Percentiles rank a stretch among this genome's conserved stretches.
Evolutionary conservation across 495 filamentous ascomycete genomes (phyloP).

Genomic region (Neurospora pannonica): DNA sequence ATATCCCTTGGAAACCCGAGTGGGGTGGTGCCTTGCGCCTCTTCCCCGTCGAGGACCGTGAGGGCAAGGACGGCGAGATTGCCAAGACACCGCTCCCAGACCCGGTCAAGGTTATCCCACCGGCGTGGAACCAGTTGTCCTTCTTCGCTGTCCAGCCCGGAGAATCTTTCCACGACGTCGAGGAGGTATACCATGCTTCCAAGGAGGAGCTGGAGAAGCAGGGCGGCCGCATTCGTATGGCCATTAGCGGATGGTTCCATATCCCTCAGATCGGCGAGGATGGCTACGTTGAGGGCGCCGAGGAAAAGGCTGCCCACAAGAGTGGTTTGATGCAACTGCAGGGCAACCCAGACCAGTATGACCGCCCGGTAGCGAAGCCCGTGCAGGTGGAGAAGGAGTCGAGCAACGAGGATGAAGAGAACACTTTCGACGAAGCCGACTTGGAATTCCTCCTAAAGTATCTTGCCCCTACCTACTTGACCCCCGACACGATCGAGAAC

Average conservation of each 20-base stretch:
- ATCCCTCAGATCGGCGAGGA: constrained; percentile 93
- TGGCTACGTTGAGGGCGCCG: constrained; percentile 82
- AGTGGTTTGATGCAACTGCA: constrained; percentile 87
- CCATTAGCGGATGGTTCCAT: constrained; percentile 99
- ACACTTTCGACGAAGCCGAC: constrained; percentile 56
- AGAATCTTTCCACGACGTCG: constrained; percentile 96
- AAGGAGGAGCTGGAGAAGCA: constrained; percentile 47
- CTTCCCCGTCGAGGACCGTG: constrained; percentile 61
- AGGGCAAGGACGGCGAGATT: constrained; percentile 56
- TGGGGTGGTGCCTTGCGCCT: constrained; percentile 92
- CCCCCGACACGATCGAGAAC: constrained; percentile 80
- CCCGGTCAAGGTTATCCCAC: constrained; percentile 67
- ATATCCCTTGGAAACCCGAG: constrained; percentile 78
- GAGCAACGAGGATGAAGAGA: constrained; percentile 29
- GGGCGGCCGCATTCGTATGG: constrained; percentile 77
- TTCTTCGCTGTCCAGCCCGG: constrained; percentile 98
- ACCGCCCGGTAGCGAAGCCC: constrained; percentile 61
- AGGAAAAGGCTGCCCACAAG: constrained; percentile 75
- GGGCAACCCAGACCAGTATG: constrained; percentile 79
- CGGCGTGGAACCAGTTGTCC: constrained; percentile 91
- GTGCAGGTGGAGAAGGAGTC: constrained; percentile 40
- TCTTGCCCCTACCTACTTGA: constrained; percentile 83
- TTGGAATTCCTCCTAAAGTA: constrained; percentile 82
- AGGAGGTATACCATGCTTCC: constrained; percentile 76
- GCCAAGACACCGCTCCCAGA: constrained; percentile 71